Percentiles rank a stretch among this genome's conserved stretches.
phyloP scores from a whole-genome alignment of 441 rosid species.

The Adansonia gregorii region DNA sequence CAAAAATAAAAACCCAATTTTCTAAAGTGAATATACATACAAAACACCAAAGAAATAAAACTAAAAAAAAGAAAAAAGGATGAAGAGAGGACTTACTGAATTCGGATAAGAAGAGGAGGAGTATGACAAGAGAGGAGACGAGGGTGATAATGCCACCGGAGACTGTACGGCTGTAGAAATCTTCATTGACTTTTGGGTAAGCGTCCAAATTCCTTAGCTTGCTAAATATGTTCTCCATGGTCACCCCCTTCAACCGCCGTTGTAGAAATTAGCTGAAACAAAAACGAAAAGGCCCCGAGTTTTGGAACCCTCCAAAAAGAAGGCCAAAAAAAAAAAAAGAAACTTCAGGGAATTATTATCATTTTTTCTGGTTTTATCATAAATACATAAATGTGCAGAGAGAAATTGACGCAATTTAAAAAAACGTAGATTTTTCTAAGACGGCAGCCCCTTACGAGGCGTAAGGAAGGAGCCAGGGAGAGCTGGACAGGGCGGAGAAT shows the following conservation, averaged over 20 bases:
- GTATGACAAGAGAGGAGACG: constrained; percentile 73
- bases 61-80: not conserved
- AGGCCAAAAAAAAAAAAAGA: not conserved
- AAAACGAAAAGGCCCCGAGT: not conserved
- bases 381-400: no score
- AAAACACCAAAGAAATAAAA: not conserved
- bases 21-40: not conserved
- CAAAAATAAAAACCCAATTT: not conserved
- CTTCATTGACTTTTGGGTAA: constrained; percentile 96
- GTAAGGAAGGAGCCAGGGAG: not conserved
- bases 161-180: constrained; percentile 92
- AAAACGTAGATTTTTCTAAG: no score
- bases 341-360: not conserved
- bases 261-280: not conserved
- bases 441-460: constrained; percentile 8
- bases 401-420: no score
- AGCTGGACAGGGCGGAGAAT: not conserved
- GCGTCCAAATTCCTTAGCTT: constrained; percentile 87
- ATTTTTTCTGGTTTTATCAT: not conserved
- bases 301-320: not conserved
- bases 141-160: constrained; percentile 94
- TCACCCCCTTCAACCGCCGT: constrained; percentile 13
- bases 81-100: constrained; percentile 55
- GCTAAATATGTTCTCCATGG: constrained; percentile 39
- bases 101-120: constrained; percentile 90